Conservation (phyloP, 139 green algal genomes). For the Volvox africanus region DNA sequence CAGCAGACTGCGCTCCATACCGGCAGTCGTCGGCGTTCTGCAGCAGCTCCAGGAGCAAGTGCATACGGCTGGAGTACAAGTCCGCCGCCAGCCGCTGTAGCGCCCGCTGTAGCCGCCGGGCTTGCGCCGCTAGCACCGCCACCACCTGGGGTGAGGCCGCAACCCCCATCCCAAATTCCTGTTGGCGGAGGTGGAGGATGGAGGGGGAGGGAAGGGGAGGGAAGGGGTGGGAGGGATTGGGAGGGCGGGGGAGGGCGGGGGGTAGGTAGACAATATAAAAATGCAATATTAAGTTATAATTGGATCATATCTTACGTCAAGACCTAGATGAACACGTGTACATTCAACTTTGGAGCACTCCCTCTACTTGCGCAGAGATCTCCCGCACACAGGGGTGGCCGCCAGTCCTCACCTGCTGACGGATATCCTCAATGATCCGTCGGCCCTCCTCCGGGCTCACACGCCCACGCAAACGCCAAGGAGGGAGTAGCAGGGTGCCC, state of each 20-base stretch:
- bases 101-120: constrained; percentile 24
- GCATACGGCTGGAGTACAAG: constrained; percentile 40
- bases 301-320: no score
- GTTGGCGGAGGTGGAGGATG: not conserved
- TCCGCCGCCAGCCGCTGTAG: constrained; percentile 44
- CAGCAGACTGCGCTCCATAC: not conserved
- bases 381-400: no score
- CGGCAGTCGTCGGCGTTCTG: constrained; percentile 62
- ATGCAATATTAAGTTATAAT: no score
- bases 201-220: no score
- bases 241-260: no score
- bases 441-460: not conserved
- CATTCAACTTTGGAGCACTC: no score
- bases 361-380: no score
- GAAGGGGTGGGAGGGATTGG: not conserved
- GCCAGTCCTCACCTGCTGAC: constrained; percentile 33
- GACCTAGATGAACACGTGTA: no score
- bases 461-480: constrained; percentile 3
- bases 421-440: constrained; percentile 29
- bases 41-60: constrained; percentile 58
- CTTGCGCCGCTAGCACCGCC: constrained; percentile 44
- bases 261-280: not conserved
- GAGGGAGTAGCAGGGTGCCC: not conserved
- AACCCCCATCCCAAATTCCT: constrained; percentile 47
- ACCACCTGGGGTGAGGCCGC: constrained; percentile 29